Evolutionary conservation across 306 rosid species (phyloP), one percentile per base, ranked within the genome.

Genomic region (Quercus variabilis): DNA sequence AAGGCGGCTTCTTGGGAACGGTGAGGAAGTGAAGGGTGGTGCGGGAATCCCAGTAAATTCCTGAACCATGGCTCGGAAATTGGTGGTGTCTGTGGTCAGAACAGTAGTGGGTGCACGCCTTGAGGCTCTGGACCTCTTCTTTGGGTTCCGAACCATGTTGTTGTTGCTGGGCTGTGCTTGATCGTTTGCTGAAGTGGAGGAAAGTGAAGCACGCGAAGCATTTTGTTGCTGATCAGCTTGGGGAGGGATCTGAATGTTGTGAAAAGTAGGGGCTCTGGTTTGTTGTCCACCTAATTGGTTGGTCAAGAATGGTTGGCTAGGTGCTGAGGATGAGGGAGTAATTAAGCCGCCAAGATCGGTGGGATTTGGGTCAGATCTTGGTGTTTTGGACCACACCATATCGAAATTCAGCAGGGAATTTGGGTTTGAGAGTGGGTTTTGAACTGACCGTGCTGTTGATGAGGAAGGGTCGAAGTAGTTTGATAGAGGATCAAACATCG

Each of bases 1-100:
- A 6, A 96, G 79, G 12, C 99, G 85, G 69, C 79, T 84, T 79
- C 98, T 82, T 3, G 92, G 86, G 72, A 92, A 91, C 46, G 89
- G 73, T 2, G 97, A 90, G 3, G 92, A 85, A 3, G 93, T 65
- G 79, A 96, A 96, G 5, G 99, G 98, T 0, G 91, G 98, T 6
- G 97, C 94, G 6, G 99, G 99, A 38, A 96, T 93, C 49, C 99
- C 99, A 14, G 99, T 96, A 77, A 96, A 96, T 84, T 96, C 98
- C 72, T 96, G 99, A 77, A 96, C 99, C 99, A 96, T 96, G 85
- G 99, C 97, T 88, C 99, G 74, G 86, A 96, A 96, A 86, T 96
- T 96, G 0, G 94, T 76, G 20, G 99, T 96, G 86, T 93, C 97
- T 1, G 99, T 96, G 3, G 94, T 96, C 4, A 96, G 79, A 3